A percentile compares a stretch with the other conserved stretches of the same genome.
phyloP scores from a whole-genome alignment of 768 basidiomycete genomes.

The Serendipita indica region DNA sequence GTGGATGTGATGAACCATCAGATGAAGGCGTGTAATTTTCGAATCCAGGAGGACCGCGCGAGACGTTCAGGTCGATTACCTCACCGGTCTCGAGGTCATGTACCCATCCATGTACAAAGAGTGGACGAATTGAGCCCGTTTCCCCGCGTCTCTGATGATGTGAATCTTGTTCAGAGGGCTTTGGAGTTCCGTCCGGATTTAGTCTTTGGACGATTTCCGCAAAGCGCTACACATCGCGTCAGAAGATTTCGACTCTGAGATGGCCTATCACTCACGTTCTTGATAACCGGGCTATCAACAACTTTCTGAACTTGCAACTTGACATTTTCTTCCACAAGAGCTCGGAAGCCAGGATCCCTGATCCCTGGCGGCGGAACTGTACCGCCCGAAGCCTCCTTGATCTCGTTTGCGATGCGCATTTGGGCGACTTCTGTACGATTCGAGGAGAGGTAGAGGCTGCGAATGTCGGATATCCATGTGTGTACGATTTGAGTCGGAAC shows the following conservation, averaged over 20 bases:
- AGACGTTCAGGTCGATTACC: slow-evolving; percentile 10
- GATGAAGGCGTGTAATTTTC: no score
- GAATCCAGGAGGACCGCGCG: slow-evolving; percentile 10
- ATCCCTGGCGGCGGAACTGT: slow-evolving; percentile 7
- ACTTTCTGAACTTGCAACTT: slow-evolving; percentile 9
- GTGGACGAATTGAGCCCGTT: neutral
- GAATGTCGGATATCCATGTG: slow-evolving; percentile 11
- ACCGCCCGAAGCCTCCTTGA: neutral
- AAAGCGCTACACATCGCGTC: neutral
- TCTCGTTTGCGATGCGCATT: slow-evolving; percentile 1
- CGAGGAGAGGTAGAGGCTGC: slow-evolving; percentile 10
- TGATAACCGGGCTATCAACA: slow-evolving; percentile 5
- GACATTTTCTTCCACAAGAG: slow-evolving; percentile 13
- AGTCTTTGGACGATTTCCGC: neutral
- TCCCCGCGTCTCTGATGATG: neutral
- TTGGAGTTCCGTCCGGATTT: neutral
- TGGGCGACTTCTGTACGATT: slow-evolving; percentile 9
- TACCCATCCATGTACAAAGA: slow-evolving; percentile 13
- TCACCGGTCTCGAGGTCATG: slow-evolving; percentile 12
- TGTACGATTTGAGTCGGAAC: slow-evolving; percentile 3
- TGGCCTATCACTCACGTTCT: neutral
- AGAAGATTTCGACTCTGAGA: neutral
- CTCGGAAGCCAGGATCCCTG: slow-evolving; percentile 12
- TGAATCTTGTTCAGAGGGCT: neutral
- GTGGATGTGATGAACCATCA: no score